Evolutionary conservation across 1,284 basidiomycete genomes (phyloP).

Genomic region (Rhodofomes roseus): DNA sequence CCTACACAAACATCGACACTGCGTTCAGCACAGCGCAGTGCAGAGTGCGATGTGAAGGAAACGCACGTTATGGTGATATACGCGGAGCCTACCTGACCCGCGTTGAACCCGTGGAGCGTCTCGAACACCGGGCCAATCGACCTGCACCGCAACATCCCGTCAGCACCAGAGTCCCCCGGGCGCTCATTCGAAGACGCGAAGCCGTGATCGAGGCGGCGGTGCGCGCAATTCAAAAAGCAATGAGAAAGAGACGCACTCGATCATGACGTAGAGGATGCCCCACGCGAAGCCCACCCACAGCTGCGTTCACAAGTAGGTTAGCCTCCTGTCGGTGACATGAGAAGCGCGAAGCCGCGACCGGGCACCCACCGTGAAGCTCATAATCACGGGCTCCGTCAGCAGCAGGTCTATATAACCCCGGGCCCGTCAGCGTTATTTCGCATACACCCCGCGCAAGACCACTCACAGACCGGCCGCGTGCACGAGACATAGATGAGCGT

Average conservation of each 20-base stretch:
- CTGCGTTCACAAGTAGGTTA: constrained; percentile 28
- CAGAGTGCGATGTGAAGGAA: background rate
- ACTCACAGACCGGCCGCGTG: constrained; percentile 64
- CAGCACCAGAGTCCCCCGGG: too few relatives aligned
- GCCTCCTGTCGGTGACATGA: background rate
- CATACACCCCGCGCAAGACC: background rate
- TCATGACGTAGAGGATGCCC: constrained; percentile 72
- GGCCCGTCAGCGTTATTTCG: background rate
- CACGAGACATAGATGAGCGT: constrained; percentile 63
- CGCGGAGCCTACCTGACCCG: constrained; percentile 58
- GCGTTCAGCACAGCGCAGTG: background rate
- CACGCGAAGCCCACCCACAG: constrained; percentile 76
- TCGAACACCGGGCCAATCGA: constrained; percentile 61
- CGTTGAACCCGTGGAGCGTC: constrained; percentile 62
- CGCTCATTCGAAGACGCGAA: background rate
- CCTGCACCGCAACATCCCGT: constrained; percentile 28
- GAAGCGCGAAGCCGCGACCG: background rate
- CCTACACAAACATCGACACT: background rate
- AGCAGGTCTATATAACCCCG: constrained; percentile 44
- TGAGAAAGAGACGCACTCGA: constrained; percentile 43
- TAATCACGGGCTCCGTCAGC: constrained; percentile 73
- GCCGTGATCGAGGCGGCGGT: background rate
- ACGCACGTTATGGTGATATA: constrained; percentile 61
- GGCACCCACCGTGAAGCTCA: constrained; percentile 61
- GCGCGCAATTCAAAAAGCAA: background rate